phyloP scores from a whole-genome alignment of 2,329 filamentous ascomycete genomes.

The Penicillium sp. region DNA sequence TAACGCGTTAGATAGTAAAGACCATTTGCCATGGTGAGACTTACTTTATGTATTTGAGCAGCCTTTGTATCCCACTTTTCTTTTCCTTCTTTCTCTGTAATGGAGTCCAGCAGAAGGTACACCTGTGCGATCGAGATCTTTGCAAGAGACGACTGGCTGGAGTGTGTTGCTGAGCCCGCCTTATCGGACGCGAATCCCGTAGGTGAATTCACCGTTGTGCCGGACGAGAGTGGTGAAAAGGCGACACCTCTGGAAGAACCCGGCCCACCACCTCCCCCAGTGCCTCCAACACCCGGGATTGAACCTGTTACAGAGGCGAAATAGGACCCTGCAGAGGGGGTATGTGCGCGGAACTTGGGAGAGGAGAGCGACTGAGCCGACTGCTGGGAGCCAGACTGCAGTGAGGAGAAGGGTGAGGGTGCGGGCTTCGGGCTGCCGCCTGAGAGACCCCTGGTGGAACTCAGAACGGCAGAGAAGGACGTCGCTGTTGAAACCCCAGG shows the following conservation, averaged over 20 bases:
- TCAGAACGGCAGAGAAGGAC: constrained; percentile 51
- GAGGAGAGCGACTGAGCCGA: constrained; percentile 53
- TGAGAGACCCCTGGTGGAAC: constrained; percentile 48
- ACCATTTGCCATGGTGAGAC: constrained; percentile 29
- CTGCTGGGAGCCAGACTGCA: constrained; percentile 54
- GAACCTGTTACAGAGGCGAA: constrained; percentile 54
- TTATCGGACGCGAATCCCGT: constrained; percentile 51
- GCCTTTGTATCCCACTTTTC: constrained; percentile 89
- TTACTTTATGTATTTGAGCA: constrained; percentile 86
- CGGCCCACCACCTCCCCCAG: constrained; percentile 51
- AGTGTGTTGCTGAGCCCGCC: constrained; percentile 42
- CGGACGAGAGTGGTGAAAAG: constrained; percentile 57
- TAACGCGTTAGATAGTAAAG: not conserved
- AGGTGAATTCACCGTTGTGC: constrained; percentile 51
- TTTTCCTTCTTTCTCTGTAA: constrained; percentile 89
- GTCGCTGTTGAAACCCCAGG: constrained; percentile 47
- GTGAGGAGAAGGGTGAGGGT: constrained; percentile 52
- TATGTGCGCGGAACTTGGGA: constrained; percentile 53
- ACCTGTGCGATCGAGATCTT: constrained; percentile 96
- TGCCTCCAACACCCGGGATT: constrained; percentile 49
- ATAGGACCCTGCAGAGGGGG: constrained; percentile 52
- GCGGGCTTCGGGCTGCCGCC: constrained; percentile 53
- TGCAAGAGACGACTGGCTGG: constrained; percentile 61
- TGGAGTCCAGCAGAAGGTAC: constrained; percentile 85
- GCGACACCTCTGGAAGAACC: constrained; percentile 54